phyloP scores from a whole-genome alignment of 371 early-diverging fungal species.

The Apophysomyces trapeziformis region DNA sequence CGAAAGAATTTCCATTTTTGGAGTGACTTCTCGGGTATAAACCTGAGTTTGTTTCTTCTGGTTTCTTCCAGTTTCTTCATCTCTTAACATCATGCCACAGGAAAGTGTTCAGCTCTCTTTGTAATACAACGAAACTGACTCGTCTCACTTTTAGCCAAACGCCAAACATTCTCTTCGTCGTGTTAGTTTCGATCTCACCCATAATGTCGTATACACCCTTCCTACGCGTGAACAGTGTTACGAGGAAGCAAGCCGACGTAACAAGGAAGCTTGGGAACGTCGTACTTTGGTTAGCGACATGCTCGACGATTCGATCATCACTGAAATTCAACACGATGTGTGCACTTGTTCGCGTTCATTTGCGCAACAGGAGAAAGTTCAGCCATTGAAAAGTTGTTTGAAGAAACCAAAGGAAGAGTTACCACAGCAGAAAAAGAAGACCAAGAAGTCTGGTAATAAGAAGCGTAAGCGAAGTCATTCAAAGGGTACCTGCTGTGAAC shows the following conservation, averaged over 20 bases:
- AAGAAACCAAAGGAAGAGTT: conserved; percentile 16
- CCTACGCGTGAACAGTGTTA: conserved; percentile 43
- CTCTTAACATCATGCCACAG: conserved; percentile 7
- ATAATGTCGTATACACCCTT: conserved; percentile 46
- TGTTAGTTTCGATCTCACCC: conserved; percentile 52
- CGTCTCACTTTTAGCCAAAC: background rate
- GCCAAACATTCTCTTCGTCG: conserved; percentile 23
- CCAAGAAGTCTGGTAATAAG: conserved; percentile 18
- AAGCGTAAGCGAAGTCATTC: conserved; percentile 57
- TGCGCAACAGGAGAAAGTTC: background rate
- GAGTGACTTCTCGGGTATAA: background rate
- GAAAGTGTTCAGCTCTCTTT: background rate
- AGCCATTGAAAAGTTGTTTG: conserved; percentile 29
- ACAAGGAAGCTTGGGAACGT: conserved; percentile 42
- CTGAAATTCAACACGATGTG: conserved; percentile 39
- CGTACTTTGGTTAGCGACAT: conserved; percentile 38
- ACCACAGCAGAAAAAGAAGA: conserved; percentile 13
- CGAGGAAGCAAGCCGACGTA: conserved; percentile 30
- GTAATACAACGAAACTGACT: background rate
- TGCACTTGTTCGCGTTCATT: conserved; percentile 13
- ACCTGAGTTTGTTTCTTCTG: background rate
- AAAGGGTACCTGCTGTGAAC: conserved; percentile 64
- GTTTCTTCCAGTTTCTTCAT: conserved; percentile 5
- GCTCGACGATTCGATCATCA: conserved; percentile 44
- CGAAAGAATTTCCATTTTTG: no score